A percentile compares a stretch with the other conserved stretches of the same genome.
Evolutionary conservation across 192 early-diverging fungal genomes (phyloP).

Genomic region (Lobosporangium transversale): DNA sequence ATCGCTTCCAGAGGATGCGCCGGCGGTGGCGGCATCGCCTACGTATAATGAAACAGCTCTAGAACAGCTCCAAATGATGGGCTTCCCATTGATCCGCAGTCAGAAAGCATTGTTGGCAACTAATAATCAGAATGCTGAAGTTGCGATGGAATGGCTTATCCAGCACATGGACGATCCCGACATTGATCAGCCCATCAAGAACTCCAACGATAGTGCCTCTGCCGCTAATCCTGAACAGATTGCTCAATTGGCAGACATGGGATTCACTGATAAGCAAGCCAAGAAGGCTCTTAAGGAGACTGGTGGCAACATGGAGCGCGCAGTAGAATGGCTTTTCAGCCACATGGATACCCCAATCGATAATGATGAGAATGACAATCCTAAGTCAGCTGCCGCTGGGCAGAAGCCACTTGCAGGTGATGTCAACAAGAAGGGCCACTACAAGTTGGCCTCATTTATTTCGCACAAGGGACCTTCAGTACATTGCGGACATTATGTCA

Average conservation of each 20-base stretch:
- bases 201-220: neutral
- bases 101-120: constrained; percentile 85
- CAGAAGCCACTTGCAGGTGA: constrained; percentile 48
- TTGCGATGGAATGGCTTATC: constrained; percentile 95
- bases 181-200: constrained; percentile 77
- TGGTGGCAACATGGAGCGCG: constrained; percentile 85
- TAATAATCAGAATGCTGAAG: constrained; percentile 82
- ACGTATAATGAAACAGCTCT: constrained; percentile 73
- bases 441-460: constrained; percentile 82
- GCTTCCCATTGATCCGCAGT: constrained; percentile 88
- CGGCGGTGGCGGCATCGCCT: constrained; percentile 39
- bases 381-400: neutral
- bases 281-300: constrained; percentile 85
- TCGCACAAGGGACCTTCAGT: constrained; percentile 96
- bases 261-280: constrained; percentile 83
- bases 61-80: constrained; percentile 90
- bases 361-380: constrained; percentile 38
- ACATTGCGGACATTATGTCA: constrained; percentile 97
- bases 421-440: constrained; percentile 62
- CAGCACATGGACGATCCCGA: constrained; percentile 97
- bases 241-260: constrained; percentile 87
- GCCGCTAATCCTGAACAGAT: constrained; percentile 58
- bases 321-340: constrained; percentile 95
- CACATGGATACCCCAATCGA: constrained; percentile 77
- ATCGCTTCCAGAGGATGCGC: constrained; percentile 76